These are phyloP conservation scores for Magnolia kwangsiensis DNA, from an alignment of 164 flowering plant species.

Conservation along the genomic window DNA sequence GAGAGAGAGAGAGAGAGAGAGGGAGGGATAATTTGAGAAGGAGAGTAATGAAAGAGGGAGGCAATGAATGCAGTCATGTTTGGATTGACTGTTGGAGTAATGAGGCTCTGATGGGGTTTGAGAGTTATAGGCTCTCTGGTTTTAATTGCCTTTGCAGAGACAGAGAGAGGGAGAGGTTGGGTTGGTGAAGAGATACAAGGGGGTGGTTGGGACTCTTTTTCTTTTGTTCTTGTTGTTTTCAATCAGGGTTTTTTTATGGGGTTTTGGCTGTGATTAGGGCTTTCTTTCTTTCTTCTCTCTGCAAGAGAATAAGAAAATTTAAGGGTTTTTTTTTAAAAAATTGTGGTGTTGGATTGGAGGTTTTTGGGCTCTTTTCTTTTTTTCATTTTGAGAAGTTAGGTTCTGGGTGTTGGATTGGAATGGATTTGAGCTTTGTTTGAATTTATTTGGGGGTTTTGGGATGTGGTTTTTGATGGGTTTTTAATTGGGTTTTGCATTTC, in stretches of 20 bases:
- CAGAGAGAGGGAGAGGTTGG: conserved; percentile 1
- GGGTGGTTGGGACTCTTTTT: conserved; percentile 10
- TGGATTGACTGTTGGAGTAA: conserved; percentile 27
- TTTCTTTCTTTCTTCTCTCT: not conserved
- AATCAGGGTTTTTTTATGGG: conserved; percentile 10
- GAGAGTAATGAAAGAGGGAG: conserved; percentile 1
- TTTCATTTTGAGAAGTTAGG: not conserved
- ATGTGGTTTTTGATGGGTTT: not conserved
- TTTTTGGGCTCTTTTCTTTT: not conserved
- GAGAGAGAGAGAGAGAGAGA: too few relatives aligned
- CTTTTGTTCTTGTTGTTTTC: not conserved
- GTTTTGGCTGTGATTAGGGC: conserved; percentile 1
- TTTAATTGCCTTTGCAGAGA: conserved; percentile 19
- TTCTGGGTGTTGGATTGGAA: not conserved
- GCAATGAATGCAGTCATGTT: conserved; percentile 43
- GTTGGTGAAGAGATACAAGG: not conserved
- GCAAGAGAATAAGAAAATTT: too few relatives aligned
- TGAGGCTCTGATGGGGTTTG: conserved; percentile 20
- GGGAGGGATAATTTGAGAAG: too few relatives aligned
- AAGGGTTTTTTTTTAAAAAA: not conserved
- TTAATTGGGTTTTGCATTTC: not conserved
- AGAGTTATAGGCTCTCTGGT: not conserved
- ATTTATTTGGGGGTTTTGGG: not conserved
- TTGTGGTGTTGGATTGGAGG: not conserved
- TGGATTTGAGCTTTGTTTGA: not conserved